Evolutionary conservation across 345 rosid genomes (phyloP), one percentile per base, ranked within the genome.

Genomic region (Populus simonii): DNA sequence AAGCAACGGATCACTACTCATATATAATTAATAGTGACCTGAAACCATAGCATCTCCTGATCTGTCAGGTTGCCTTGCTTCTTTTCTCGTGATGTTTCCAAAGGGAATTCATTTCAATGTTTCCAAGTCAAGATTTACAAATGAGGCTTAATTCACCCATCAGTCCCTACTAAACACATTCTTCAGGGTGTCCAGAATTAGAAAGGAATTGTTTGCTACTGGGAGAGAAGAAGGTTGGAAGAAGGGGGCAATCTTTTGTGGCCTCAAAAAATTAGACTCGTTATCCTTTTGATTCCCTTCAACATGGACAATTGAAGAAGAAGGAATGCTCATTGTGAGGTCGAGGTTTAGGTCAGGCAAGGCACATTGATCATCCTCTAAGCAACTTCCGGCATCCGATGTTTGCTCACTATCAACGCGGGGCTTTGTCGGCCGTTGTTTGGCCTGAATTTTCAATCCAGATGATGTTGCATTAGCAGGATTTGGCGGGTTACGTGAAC

Each of bases 311-410:
- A 23, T 6, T 8, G 72, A 38, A 72, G 76, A 35, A 25, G 76
- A 70, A 38, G 80, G 86, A 68, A 65, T 3, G 10, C 68, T 75
- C 6, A 79, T 65, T 6, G 82, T 59, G 47, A 83, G 84, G 36
- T 84, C 88, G n/a, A 89, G 89, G 72, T 89, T 89, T 59, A 89
- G 80, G 77, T 89, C 89, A 31, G 89, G 92, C 69, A 88, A 59
- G 2, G 67, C 41, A 59, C 61, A 18, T 12, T 74, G 77, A 11
- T 80, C 82, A 51, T 88, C 80, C 29, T 85, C 84, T 65, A 82
- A 36, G 81, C 84, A 73, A 73, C 89, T 85, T 12, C 63, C 84
- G 5, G 83, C 85, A 73, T 87, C 85, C 0, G 90, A 86, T 18
- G 68, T 69, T 74, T 79, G 87, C 7, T 85, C 82, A 23, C 80